Evolutionary conservation across 2,329 filamentous ascomycete genomes (phyloP).

Genomic region (Alternaria alternata): DNA sequence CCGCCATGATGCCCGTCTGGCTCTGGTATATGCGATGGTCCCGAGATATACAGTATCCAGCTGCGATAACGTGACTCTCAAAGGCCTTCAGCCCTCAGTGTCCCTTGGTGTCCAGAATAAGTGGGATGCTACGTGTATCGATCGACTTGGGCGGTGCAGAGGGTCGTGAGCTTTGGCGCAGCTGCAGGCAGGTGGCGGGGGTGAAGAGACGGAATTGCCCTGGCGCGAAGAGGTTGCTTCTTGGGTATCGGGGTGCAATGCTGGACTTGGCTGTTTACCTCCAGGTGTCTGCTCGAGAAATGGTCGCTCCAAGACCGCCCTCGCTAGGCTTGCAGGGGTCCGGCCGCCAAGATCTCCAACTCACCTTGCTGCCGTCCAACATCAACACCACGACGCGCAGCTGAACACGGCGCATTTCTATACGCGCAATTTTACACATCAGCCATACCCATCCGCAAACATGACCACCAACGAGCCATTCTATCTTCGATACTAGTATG

Average conservation of each 20-base stretch:
- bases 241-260: slow-evolving; percentile 26
- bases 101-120: slow-evolving; percentile 35
- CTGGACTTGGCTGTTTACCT: slow-evolving; percentile 40
- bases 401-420: slow-evolving; percentile 2
- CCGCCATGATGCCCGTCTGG: slow-evolving; percentile 74
- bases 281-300: slow-evolving; percentile 51
- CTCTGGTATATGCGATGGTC: slow-evolving; percentile 7
- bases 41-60: slow-evolving; percentile 14
- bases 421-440: neutral
- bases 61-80: slow-evolving; percentile 38
- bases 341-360: slow-evolving; percentile 36
- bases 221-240: slow-evolving; percentile 28
- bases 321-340: slow-evolving; percentile 35
- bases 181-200: slow-evolving; percentile 21
- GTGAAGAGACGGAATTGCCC: slow-evolving; percentile 24
- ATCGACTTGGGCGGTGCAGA: slow-evolving; percentile 25
- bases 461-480: slow-evolving; percentile 80
- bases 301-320: slow-evolving; percentile 28
- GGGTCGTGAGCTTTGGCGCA: slow-evolving; percentile 16
- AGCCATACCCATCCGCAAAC: slow-evolving; percentile 25
- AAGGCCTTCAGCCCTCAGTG: slow-evolving; percentile 45
- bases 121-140: slow-evolving; percentile 50
- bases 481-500: slow-evolving; percentile 97
- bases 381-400: slow-evolving; percentile 16
- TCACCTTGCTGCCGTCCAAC: slow-evolving; percentile 11